Conservation (phyloP, 2,329 filamentous ascomycete genomes). For the Hysterium pulicare region DNA sequence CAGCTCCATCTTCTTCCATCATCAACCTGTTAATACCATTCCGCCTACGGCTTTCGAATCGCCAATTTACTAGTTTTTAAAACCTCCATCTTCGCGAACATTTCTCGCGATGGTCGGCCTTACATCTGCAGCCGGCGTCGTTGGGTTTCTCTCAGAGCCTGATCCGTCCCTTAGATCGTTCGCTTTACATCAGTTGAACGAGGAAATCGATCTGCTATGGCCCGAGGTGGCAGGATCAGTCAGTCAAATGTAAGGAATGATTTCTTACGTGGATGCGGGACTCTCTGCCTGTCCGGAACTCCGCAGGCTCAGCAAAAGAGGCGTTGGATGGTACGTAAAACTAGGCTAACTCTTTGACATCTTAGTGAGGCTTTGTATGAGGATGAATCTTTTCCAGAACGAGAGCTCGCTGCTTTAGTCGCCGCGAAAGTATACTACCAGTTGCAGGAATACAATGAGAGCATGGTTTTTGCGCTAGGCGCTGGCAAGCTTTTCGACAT, state of each 20-base stretch:
- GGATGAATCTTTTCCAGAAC: constrained; percentile 90
- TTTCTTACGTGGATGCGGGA: too few species aligned
- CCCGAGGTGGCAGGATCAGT: constrained; percentile 91
- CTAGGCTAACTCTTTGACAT: constrained; percentile 11
- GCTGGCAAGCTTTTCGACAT: constrained; percentile 94
- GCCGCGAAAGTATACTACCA: constrained; percentile 99
- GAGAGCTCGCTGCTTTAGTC: constrained; percentile 88
- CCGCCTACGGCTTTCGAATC: constrained; percentile 19
- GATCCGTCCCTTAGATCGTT: constrained; percentile 93
- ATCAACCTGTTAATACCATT: constrained; percentile 25
- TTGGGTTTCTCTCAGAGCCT: constrained; percentile 93
- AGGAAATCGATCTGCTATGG: constrained; percentile 96
- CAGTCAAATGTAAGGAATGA: constrained; percentile 77
- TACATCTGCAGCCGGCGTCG: constrained; percentile 87
- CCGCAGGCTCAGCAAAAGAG: not conserved
- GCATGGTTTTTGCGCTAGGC: constrained; percentile 95
- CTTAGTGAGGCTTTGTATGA: constrained; percentile 92
- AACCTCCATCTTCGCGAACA: constrained; percentile 6
- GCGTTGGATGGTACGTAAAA: not conserved
- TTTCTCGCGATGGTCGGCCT: constrained; percentile 73
- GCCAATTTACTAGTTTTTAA: constrained; percentile 10
- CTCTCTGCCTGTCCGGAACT: too few species aligned
- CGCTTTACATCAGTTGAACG: constrained; percentile 90
- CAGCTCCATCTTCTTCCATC: constrained; percentile 37
- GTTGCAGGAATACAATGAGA: constrained; percentile 97